Base-by-base conservation (phyloP, 768 basidiomycete genomes). In the Tubosaeta brunneosetosa region DNA sequence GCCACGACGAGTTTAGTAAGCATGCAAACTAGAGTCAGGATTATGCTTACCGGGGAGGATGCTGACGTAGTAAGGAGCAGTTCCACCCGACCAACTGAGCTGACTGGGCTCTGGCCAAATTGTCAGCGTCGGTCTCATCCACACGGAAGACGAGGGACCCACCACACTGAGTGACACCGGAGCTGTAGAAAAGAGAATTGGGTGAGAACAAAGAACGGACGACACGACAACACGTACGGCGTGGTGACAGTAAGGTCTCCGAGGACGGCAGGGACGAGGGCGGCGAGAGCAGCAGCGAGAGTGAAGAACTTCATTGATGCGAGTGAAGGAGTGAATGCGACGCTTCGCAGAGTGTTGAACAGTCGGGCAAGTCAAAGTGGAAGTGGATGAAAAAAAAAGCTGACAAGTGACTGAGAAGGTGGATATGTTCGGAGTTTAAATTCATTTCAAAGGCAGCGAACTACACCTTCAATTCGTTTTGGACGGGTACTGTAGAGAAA, bases 211-310 rank as follows among this genome's bases (percentile, higher is more conserved):
- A 43, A 46, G 32, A 62, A 5, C 4, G 27, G 10, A 17, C 5
- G 16, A 26, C 10, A 37, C 4, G 14, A 52, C 16, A 46, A 55
- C 37, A 77, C 85, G 56, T 63, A 88, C 86, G 85, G 82, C 2
- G 85, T 85, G 67, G 88, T 81, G 62, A 89, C 71, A n/a, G 75
- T 81, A 62, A 85, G 60, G 46, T 57, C 78, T 0, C 26, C 50
- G 56, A 71, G 47, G 46, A 59, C 77, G 66, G 67, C 75, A 38
- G 72, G 66, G 11, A 66, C 45, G 17, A 61, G 45, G 44, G 67
- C 63, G 29, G 66, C 55, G 42, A 75, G 50, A 36, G 69, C 66
- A 27, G 65, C 43, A 37, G 62, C 41, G 52, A 72, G 44, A 22
- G 66, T 52, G 46, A 71, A 47, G 42, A 63, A 61, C 59, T 73